Percentiles rank a stretch among this genome's conserved stretches.
Conservation (phyloP, 805 yeast species). For the Hanseniaspora occidentalis region DNA sequence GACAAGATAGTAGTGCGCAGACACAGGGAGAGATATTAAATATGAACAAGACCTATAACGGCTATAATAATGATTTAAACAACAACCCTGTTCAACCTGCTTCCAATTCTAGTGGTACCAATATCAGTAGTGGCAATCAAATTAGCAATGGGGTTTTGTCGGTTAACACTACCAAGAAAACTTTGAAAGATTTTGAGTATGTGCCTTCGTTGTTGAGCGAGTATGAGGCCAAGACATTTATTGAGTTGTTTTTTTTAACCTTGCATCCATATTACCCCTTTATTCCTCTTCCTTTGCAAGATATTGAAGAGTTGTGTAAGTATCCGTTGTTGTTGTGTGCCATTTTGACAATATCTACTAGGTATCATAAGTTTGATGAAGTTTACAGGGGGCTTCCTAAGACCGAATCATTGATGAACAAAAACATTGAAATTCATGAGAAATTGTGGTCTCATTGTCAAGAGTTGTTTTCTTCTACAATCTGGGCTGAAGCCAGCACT, state of each 20-base stretch:
- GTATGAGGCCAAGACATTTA: conserved; percentile 43
- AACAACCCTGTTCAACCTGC: no score
- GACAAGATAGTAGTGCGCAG: no score
- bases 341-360: conserved; percentile 63
- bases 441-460: conserved; percentile 78
- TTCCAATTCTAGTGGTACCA: no score
- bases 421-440: conserved; percentile 59
- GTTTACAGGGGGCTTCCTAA: conserved; percentile 23
- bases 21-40: no score
- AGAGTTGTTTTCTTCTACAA: conserved; percentile 66
- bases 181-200: conserved; percentile 4
- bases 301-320: conserved; percentile 51
- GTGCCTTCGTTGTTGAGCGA: conserved; percentile 39
- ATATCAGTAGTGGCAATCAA: no score
- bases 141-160: no score
- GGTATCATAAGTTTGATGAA: conserved; percentile 54
- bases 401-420: conserved; percentile 12
- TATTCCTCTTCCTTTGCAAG: conserved; percentile 61
- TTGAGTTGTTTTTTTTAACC: conserved; percentile 53
- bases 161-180: conserved; percentile 11
- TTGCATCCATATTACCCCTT: conserved; percentile 89
- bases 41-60: no score
- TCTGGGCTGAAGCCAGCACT: conserved; percentile 90
- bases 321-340: conserved; percentile 77
- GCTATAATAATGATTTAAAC: no score